These are phyloP conservation scores for Lojkania enalia DNA, from an alignment of 2,329 filamentous ascomycete species.

Conservation along the genomic window DNA sequence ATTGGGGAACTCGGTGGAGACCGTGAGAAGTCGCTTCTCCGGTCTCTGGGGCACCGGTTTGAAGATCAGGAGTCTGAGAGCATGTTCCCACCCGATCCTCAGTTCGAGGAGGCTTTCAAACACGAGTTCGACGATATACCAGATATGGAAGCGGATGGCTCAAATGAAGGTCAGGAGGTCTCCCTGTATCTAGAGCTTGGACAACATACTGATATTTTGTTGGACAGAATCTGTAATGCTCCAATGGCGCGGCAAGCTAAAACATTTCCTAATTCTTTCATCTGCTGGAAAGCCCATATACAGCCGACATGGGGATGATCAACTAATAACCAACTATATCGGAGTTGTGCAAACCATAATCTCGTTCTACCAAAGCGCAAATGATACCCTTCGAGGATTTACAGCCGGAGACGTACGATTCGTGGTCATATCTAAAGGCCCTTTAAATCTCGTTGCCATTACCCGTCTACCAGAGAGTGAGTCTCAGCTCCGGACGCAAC, in stretches of 20 bases:
- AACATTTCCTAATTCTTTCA: slow-evolving; percentile 96
- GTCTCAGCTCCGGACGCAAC: slow-evolving; percentile 78
- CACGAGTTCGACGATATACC: slow-evolving; percentile 78
- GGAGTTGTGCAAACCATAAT: slow-evolving; percentile 97
- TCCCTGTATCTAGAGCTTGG: slow-evolving; percentile 17
- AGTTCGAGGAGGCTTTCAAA: slow-evolving; percentile 67
- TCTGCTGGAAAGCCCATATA: slow-evolving; percentile 97
- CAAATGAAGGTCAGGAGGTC: slow-evolving; percentile 62
- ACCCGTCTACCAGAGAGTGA: slow-evolving; percentile 93
- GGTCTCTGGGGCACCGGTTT: slow-evolving; percentile 63
- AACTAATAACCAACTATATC: slow-evolving; percentile 89
- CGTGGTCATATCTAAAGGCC: slow-evolving; percentile 80
- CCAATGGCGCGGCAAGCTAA: slow-evolving; percentile 88
- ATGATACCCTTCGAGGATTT: slow-evolving; percentile 79
- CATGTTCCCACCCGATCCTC: slow-evolving; percentile 49
- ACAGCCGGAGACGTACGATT: slow-evolving; percentile 86
- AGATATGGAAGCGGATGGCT: slow-evolving; percentile 56
- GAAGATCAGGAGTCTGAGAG: slow-evolving; percentile 59
- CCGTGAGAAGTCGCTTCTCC: slow-evolving; percentile 69
- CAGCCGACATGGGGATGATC: slow-evolving; percentile 89
- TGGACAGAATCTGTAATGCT: slow-evolving; percentile 57
- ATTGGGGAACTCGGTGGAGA: slow-evolving; percentile 70
- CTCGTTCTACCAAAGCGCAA: slow-evolving; percentile 85
- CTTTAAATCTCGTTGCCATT: slow-evolving; percentile 90
- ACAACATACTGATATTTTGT: slow-evolving; percentile 31